These are phyloP conservation scores for Yamadazyma sp. DNA, from an alignment of 805 yeast species.

Conservation along the genomic window DNA sequence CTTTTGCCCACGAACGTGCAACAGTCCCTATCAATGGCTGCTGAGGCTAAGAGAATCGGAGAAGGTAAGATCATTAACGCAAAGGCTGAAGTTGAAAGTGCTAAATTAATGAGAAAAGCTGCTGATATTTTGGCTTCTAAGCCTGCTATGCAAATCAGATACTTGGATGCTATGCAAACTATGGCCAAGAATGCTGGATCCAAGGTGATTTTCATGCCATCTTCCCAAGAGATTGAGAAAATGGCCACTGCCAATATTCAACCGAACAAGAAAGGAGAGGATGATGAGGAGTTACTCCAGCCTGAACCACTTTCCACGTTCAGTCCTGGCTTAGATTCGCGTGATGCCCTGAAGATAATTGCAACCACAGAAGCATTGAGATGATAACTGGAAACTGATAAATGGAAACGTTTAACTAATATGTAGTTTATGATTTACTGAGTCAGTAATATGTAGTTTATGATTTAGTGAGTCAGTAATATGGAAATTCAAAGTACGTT, in stretches of 20 bases:
- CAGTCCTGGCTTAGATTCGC: conserved; percentile 12
- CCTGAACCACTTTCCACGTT: neutral
- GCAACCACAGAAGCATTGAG: conserved; percentile 29
- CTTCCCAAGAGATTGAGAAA: conserved; percentile 42
- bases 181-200: conserved; percentile 64
- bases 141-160: conserved; percentile 77
- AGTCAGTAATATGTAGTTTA: too few species aligned
- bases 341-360: conserved; percentile 23
- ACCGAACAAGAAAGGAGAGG: conserved; percentile 11
- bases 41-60: conserved; percentile 74
- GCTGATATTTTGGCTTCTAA: conserved; percentile 73
- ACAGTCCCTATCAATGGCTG: conserved; percentile 65
- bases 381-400: too few species aligned
- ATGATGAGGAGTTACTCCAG: conserved; percentile 1
- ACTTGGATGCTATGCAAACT: conserved; percentile 73
- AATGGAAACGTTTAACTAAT: too few species aligned
- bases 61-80: conserved; percentile 75
- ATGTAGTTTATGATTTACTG: too few species aligned
- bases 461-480: too few species aligned
- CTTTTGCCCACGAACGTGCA: conserved; percentile 54
- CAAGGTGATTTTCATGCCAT: conserved; percentile 76
- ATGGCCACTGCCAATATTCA: conserved; percentile 31
- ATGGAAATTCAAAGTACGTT: too few species aligned
- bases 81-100: conserved; percentile 72
- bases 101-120: conserved; percentile 75